Evolutionary conservation across 2,329 filamentous ascomycete genomes (phyloP).

Genomic region (Lachnellula arida): DNA sequence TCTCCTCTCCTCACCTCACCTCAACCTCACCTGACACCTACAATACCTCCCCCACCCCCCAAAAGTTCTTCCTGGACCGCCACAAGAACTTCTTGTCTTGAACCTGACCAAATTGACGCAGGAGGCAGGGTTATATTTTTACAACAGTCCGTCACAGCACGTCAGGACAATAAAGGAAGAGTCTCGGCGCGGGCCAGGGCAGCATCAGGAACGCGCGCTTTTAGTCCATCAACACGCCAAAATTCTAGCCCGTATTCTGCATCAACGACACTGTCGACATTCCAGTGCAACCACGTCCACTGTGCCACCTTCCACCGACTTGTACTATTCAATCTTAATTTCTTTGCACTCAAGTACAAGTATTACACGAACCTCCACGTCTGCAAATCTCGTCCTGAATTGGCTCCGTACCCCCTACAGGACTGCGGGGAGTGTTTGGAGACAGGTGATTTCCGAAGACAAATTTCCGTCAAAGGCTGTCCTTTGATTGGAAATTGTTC

Average conservation of each 20-base stretch:
- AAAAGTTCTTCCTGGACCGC: no score
- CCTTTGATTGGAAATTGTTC: slow-evolving; percentile 5
- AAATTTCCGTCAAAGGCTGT: background rate
- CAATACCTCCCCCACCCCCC: no score
- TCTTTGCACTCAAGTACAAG: no score
- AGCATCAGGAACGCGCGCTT: slow-evolving; percentile 12
- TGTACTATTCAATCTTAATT: slow-evolving; percentile 1
- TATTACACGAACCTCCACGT: background rate
- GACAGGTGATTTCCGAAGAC: slow-evolving; percentile 1
- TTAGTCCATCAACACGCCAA: slow-evolving; percentile 13
- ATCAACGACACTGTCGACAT: slow-evolving; percentile 12
- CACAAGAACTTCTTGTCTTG: no score
- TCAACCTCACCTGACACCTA: no score
- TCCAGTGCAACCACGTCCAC: slow-evolving; percentile 10
- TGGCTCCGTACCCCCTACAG: background rate
- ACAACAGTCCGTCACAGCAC: background rate
- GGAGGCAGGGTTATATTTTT: no score
- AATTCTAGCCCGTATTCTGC: slow-evolving; percentile 3
- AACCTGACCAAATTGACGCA: no score
- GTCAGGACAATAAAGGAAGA: background rate
- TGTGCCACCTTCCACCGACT: slow-evolving; percentile 9
- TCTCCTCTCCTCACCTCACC: no score
- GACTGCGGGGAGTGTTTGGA: slow-evolving; percentile 1
- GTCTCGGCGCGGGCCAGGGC: background rate
- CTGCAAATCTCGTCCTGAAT: slow-evolving; percentile 4